Evolutionary conservation across 306 rosid genomes (phyloP), one percentile per base, ranked within the genome.

Genomic region (Acacia confusa): DNA sequence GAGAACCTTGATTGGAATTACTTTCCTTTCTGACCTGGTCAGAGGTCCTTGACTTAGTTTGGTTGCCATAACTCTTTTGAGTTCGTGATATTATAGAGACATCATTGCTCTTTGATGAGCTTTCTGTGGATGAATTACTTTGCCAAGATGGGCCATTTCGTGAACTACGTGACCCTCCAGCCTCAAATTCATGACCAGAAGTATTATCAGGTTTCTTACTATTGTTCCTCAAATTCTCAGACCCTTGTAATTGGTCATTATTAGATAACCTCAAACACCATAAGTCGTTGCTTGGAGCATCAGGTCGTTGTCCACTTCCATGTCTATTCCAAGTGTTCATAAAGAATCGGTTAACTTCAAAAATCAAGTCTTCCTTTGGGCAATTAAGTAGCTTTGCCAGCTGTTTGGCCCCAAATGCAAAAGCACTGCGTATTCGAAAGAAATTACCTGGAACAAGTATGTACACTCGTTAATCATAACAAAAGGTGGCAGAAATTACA

Each of bases 351-450:
- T 94, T 92, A 84, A 96, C 92, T 91, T 96, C 99, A 25, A 73
- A 82, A 84, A 61, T 70, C 71, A 94, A 81, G 20, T 92, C 95
- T 57, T 92, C 97, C 77, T 91, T 84, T 22, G 97, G 94, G 86
- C 99, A 96, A 74, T 96, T 97, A 76, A 91, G 94, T 84, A 96
- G 87, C 64, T 94, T 87, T 72, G 97, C 97, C 85, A 96, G 90
- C 84, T 84, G 83, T 86, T 91, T 91, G 79, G 97, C 94, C 79
- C 99, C 99, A 88, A 92, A 96, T n/a, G 95, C 90, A 84, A 96
- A 94, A 78, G 99, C 99, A 85, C 99, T 96, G 86, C 99, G 97
- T 76, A 96, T 96, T 86, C 99, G 88, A 88, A 88, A 96, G 89
- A 96, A 96, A 86, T 96, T 96, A 79, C 99, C 99, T 96, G 92